A percentile compares a stretch with the other conserved stretches of the same genome.
Evolutionary conservation across 1,284 basidiomycete genomes (phyloP).

Genomic region (Ceraceosorus bombacis): DNA sequence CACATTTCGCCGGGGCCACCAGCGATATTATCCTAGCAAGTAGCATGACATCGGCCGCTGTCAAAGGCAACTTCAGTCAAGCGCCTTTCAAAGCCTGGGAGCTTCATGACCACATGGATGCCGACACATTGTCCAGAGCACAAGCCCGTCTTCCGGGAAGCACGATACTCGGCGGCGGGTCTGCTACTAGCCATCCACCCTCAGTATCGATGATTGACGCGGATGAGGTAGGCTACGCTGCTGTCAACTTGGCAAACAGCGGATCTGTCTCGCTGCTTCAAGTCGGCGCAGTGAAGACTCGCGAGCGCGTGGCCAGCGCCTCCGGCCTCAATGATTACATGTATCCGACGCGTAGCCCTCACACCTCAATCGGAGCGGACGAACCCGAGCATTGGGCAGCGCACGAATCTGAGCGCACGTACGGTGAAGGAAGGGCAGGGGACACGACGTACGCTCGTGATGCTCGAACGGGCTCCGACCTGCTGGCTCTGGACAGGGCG

Average conservation of each 20-base stretch:
- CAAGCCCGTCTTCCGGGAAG: too few relatives aligned
- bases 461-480: background rate
- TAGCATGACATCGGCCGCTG: background rate
- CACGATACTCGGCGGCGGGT: background rate
- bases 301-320: slow-evolving; percentile 2
- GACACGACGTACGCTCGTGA: background rate
- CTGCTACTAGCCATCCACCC: background rate
- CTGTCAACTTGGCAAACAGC: background rate
- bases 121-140: background rate
- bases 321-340: slow-evolving; percentile 3
- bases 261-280: slow-evolving; percentile 2
- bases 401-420: background rate
- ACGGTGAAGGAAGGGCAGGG: background rate
- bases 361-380: too few relatives aligned
- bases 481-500: background rate
- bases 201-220: too few relatives aligned
- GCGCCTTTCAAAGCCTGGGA: slow-evolving; percentile 5
- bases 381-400: background rate
- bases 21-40: slow-evolving; percentile 3
- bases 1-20: background rate
- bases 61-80: background rate
- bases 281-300: slow-evolving; percentile 2
- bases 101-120: slow-evolving; percentile 7
- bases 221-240: background rate
- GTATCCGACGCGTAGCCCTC: background rate